These are phyloP conservation scores for Aspergillus novofumigatus DNA, from an alignment of 2,329 filamentous ascomycete genomes.

Conservation along the genomic window DNA sequence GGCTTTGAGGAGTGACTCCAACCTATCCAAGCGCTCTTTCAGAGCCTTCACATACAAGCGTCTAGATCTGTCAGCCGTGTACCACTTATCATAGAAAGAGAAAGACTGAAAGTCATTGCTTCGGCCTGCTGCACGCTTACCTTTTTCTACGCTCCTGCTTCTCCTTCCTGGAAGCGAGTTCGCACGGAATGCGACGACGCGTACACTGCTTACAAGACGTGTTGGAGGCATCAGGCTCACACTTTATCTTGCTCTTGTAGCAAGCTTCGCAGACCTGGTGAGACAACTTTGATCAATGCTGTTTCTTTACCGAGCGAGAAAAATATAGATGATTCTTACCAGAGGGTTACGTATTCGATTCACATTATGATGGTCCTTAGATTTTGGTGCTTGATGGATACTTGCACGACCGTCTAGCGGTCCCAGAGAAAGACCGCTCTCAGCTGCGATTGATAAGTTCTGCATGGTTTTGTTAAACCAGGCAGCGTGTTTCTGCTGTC, in stretches of 20 bases:
- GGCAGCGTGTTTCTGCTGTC: background rate
- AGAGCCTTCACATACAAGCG: slow-evolving; percentile 92
- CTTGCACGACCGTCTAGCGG: slow-evolving; percentile 5
- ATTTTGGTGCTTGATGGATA: slow-evolving; percentile 4
- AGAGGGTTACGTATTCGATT: slow-evolving; percentile 17
- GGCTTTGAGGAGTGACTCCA: slow-evolving; percentile 80
- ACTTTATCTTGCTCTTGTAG: slow-evolving; percentile 83
- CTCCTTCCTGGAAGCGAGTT: slow-evolving; percentile 91
- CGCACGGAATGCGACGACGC: slow-evolving; percentile 91
- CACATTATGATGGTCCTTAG: slow-evolving; percentile 3
- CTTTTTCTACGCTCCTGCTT: slow-evolving; percentile 88
- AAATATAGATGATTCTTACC: slow-evolving; percentile 15
- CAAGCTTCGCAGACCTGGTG: slow-evolving; percentile 84
- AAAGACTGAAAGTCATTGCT: background rate
- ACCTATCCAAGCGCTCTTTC: slow-evolving; percentile 83
- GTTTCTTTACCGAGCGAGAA: background rate
- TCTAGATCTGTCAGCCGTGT: slow-evolving; percentile 41
- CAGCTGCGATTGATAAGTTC: background rate
- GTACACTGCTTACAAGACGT: slow-evolving; percentile 73
- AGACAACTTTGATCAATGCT: slow-evolving; percentile 11
- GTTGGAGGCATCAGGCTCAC: slow-evolving; percentile 80
- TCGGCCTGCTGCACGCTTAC: slow-evolving; percentile 43
- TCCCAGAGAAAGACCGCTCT: slow-evolving; percentile 3
- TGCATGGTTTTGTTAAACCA: slow-evolving; percentile 13
- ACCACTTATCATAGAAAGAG: background rate